phyloP scores from a whole-genome alignment of 192 early-diverging fungal genomes.

The Rhizophagus sp. region DNA sequence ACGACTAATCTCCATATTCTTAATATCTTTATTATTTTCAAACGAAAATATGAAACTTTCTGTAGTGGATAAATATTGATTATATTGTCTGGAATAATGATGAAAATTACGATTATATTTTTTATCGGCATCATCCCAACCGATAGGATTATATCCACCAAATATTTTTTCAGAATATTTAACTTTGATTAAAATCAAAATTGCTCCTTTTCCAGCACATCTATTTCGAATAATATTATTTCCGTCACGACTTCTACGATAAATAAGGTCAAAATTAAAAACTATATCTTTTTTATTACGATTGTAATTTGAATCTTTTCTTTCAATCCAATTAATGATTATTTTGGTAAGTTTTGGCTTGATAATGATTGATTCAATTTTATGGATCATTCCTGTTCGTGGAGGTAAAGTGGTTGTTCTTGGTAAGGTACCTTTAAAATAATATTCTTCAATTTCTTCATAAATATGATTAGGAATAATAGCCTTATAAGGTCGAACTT shows the following conservation, averaged over 20 bases:
- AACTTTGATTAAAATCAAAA: too few species aligned
- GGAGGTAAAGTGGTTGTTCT: too few species aligned
- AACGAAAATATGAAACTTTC: too few species aligned
- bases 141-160: background rate
- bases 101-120: too few species aligned
- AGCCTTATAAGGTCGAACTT: constrained; percentile 7
- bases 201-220: too few species aligned
- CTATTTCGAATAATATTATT: background rate
- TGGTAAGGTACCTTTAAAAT: too few species aligned
- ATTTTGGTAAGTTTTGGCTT: background rate
- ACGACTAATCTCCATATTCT: too few species aligned
- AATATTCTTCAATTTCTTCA: background rate
- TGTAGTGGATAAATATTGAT: background rate
- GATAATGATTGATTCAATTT: background rate
- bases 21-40: too few species aligned
- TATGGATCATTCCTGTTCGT: too few species aligned
- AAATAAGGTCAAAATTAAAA: constrained; percentile 2
- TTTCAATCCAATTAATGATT: constrained; percentile 11
- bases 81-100: background rate
- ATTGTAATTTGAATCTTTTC: background rate
- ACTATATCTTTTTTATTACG: background rate
- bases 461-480: background rate
- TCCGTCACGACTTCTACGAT: constrained; percentile 7
- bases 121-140: background rate
- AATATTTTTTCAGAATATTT: too few species aligned